phyloP scores from a whole-genome alignment of 2,329 filamentous ascomycete genomes.

The Huntiella bhutanensis region DNA sequence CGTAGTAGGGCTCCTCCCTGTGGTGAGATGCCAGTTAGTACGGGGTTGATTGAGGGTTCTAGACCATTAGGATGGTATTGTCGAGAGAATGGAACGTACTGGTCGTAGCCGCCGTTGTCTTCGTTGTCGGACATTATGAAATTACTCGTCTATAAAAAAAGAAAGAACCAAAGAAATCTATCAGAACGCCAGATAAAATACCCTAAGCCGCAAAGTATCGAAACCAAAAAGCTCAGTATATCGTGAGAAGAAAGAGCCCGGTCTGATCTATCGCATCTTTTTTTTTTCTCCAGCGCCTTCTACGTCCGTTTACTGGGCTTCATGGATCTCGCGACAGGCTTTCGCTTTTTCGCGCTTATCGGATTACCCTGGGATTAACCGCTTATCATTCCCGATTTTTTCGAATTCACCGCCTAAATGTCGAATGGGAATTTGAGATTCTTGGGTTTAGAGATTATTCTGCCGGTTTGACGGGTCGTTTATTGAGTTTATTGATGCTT shows the following conservation, averaged over 20 bases:
- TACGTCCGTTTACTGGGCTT: background rate
- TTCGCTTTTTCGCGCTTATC: slow-evolving; percentile 1
- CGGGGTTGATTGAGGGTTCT: background rate
- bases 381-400: background rate
- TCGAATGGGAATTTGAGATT: background rate
- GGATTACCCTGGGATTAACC: background rate
- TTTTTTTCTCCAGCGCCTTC: background rate
- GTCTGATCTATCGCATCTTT: too few relatives aligned
- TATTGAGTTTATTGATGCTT: too few relatives aligned
- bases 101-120: slow-evolving; percentile 39
- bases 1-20: slow-evolving; percentile 52
- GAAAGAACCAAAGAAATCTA: background rate
- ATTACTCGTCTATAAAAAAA: background rate
- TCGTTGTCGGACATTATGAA: slow-evolving; percentile 53
- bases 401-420: background rate
- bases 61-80: background rate
- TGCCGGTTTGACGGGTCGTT: too few relatives aligned
- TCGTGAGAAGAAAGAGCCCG: too few relatives aligned
- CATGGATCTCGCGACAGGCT: background rate
- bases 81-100: slow-evolving; percentile 24
- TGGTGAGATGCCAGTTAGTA: slow-evolving; percentile 13
- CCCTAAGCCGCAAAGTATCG: background rate
- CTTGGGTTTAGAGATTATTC: too few relatives aligned
- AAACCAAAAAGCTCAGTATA: too few relatives aligned
- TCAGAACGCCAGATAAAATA: background rate